phyloP scores from a whole-genome alignment of 1,284 basidiomycete species.

The Apiotrichum sp. region DNA sequence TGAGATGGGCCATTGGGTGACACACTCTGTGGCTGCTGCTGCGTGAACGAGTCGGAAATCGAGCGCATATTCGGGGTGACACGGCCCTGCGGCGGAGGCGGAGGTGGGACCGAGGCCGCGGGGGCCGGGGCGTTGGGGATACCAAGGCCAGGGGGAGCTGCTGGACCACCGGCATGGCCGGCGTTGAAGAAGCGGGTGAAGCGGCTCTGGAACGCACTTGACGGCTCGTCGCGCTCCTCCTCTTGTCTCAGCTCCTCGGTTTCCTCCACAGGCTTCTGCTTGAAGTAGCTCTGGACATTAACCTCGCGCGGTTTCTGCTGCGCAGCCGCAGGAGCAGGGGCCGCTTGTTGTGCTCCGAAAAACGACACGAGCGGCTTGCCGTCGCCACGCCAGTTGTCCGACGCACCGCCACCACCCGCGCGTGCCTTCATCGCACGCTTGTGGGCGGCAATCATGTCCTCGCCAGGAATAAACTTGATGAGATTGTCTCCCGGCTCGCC shows the following conservation, averaged over 20 bases:
- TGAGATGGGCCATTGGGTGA: neutral
- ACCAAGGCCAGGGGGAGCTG: neutral
- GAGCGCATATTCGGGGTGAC: neutral
- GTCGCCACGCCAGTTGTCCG: slow-evolving; percentile 18
- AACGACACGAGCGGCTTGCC: slow-evolving; percentile 29
- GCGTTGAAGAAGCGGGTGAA: slow-evolving; percentile 40
- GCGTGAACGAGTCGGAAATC: neutral
- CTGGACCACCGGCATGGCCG: neutral
- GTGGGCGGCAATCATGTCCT: slow-evolving; percentile 43
- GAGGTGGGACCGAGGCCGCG: neutral
- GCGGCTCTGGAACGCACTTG: slow-evolving; percentile 29
- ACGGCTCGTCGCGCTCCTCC: slow-evolving; percentile 7
- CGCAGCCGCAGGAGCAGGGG: neutral
- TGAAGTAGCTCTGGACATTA: slow-evolving; percentile 38
- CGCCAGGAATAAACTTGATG: slow-evolving; percentile 35
- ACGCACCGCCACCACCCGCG: slow-evolving; percentile 8
- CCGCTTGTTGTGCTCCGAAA: slow-evolving; percentile 18
- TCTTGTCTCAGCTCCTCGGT: slow-evolving; percentile 14
- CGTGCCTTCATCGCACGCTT: slow-evolving; percentile 33
- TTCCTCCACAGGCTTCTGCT: slow-evolving; percentile 20
- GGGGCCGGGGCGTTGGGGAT: neutral
- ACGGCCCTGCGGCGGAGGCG: neutral
- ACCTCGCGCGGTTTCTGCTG: slow-evolving; percentile 30
- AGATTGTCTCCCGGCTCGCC: slow-evolving; percentile 16
- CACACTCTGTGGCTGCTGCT: slow-evolving; percentile 8